phyloP scores from a whole-genome alignment of 768 basidiomycete species.

The Leccinum broughii region DNA sequence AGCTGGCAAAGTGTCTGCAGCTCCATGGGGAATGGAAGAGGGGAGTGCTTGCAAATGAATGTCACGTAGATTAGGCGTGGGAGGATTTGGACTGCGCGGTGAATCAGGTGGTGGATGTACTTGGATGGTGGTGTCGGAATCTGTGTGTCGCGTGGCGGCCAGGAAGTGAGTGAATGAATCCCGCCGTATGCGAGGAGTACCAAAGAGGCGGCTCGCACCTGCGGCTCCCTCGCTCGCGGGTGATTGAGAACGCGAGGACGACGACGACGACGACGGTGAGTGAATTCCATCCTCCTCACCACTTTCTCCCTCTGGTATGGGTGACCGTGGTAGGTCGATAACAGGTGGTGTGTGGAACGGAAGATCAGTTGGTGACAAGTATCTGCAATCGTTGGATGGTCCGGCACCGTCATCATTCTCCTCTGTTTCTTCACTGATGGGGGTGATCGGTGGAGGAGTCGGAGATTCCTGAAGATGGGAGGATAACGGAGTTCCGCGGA shows the following conservation, averaged over 20 bases:
- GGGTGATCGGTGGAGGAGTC: conserved; percentile 69
- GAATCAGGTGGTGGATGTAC: conserved; percentile 81
- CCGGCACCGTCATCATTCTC: conserved; percentile 51
- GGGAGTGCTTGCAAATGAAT: conserved; percentile 73
- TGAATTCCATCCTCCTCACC: conserved; percentile 27
- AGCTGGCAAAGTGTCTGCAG: conserved; percentile 31
- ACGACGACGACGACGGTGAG: conserved; percentile 22
- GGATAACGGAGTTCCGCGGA: conserved; percentile 52
- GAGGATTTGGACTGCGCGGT: conserved; percentile 74
- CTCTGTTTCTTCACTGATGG: conserved; percentile 66
- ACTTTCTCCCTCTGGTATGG: conserved; percentile 20
- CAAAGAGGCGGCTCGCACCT: conserved; percentile 86
- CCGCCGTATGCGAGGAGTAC: conserved; percentile 65
- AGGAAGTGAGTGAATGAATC: conserved; percentile 67
- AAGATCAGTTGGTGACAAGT: conserved; percentile 63
- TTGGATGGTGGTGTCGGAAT: conserved; percentile 66
- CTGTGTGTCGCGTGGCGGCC: conserved; percentile 59
- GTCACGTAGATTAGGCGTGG: conserved; percentile 81
- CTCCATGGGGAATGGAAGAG: conserved; percentile 17
- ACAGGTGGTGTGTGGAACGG: conserved; percentile 58
- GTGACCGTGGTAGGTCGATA: conserved; percentile 49
- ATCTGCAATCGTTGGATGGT: conserved; percentile 50
- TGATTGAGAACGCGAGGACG: conserved; percentile 58
- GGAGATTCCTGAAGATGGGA: conserved; percentile 48
- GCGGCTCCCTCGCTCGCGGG: conserved; percentile 51